Conservation (phyloP, 2,329 filamentous ascomycete species). For the Geoglossum cookeanum region DNA sequence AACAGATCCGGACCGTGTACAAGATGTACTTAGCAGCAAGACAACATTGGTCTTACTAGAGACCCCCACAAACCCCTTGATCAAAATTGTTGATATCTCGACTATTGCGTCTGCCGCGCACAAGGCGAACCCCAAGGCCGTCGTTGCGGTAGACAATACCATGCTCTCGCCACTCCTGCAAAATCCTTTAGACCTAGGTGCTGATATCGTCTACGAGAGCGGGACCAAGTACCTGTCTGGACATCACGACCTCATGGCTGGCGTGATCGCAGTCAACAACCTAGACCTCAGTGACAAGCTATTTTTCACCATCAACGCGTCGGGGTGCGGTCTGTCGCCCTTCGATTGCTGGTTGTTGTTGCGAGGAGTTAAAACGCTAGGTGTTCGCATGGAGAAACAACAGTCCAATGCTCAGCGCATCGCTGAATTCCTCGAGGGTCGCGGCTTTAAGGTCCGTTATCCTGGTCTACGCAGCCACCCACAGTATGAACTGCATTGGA, state of each 20-base stretch:
- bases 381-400: conserved; percentile 97
- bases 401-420: conserved; percentile 82
- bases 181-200: conserved; percentile 85
- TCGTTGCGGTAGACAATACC: conserved; percentile 93
- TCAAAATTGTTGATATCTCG: conserved; percentile 90
- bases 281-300: conserved; percentile 64
- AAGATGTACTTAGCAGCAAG: conserved; percentile 49
- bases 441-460: conserved; percentile 89
- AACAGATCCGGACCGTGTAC: conserved; percentile 54
- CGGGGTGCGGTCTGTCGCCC: conserved; percentile 80
- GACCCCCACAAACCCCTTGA: conserved; percentile 90
- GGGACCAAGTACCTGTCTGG: conserved; percentile 96
- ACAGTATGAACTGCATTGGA: conserved; percentile 91
- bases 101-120: conserved; percentile 61
- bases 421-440: conserved; percentile 74
- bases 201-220: conserved; percentile 92
- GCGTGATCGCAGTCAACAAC: conserved; percentile 85
- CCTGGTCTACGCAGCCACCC: conserved; percentile 87
- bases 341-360: conserved; percentile 94
- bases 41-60: conserved; percentile 93
- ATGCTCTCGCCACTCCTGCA: conserved; percentile 93
- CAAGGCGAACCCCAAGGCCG: conserved; percentile 52
- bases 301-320: conserved; percentile 94
- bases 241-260: conserved; percentile 98
- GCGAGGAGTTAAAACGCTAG: conserved; percentile 87